A percentile compares a stretch with the other conserved stretches of the same genome.
Conservation (phyloP, 1,284 basidiomycete species). For the Boletus subluridellus region DNA sequence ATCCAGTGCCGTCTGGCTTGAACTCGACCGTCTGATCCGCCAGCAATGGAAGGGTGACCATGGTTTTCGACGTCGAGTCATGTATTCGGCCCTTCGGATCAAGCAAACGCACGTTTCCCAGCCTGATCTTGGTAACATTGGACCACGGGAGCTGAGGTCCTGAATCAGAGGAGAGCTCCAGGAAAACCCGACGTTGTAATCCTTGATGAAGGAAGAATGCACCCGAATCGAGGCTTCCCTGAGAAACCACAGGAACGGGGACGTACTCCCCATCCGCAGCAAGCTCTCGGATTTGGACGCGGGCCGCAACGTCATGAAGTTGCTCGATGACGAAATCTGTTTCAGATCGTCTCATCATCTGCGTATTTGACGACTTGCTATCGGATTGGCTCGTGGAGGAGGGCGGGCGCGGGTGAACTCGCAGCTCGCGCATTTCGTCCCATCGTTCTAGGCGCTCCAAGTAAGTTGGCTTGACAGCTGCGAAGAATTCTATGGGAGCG, state of each 20-base stretch:
- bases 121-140: conserved; percentile 69
- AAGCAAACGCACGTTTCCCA: conserved; percentile 83
- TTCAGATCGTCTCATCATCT: conserved; percentile 85
- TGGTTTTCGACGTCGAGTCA: conserved; percentile 63
- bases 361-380: conserved; percentile 42
- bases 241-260: conserved; percentile 79
- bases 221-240: conserved; percentile 78
- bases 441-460: conserved; percentile 85
- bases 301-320: conserved; percentile 84
- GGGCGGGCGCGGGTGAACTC: conserved; percentile 38
- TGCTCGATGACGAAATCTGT: conserved; percentile 89
- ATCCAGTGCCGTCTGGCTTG: conserved; percentile 78
- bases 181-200: conserved; percentile 77
- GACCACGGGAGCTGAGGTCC: conserved; percentile 87
- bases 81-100: conserved; percentile 81
- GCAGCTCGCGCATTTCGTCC: conserved; percentile 83
- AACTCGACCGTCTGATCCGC: conserved; percentile 72
- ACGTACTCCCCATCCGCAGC: conserved; percentile 79
- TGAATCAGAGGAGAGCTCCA: conserved; percentile 83
- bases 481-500: conserved; percentile 87
- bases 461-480: conserved; percentile 74
- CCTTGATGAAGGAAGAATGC: conserved; percentile 91
- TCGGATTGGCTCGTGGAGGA: conserved; percentile 33
- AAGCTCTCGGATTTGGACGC: conserved; percentile 85
- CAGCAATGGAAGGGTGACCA: conserved; percentile 69